Base-by-base conservation (phyloP, 768 basidiomycete genomes). In the Antrodiella citrinella region DNA sequence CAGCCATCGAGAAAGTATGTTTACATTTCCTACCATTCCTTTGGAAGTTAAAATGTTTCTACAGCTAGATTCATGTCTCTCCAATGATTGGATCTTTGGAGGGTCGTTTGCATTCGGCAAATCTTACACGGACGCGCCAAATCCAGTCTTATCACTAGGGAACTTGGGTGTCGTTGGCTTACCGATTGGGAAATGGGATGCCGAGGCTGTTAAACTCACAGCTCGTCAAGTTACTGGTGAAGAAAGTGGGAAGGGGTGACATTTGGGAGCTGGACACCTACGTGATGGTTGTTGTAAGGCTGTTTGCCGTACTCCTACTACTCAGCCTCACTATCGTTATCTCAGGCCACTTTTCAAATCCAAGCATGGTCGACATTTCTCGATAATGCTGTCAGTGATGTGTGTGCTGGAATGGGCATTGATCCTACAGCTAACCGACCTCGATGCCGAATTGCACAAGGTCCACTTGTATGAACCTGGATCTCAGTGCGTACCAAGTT, bases 401-500 rank as follows among this genome's bases (percentile, higher is more conserved):
- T 72, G 0, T 72, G 69, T 39, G 47, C 58, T 21, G 55, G 59
- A 1, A 57, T 78, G 1, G 74, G 74, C 0, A 71, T 74, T 11
- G 50, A 57, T 44, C 54, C 58, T 11, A 44, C 62, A 1, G 54
- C 57, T 0, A 55, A 59, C 19, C 48, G 57, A 2, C 70, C 73
- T 9, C 60, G 58, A 4, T 67, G 65, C 54, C n/a, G 71, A 76
- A 49, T 53, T 75, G 4, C 69, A 76, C 53, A 78, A 78, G 56
- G 65, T 78, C 1, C 60, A 77, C 3, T 55, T 78, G 13, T 76
- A 76, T 47, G 71, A 77, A 54, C 61, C 61, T 0, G 74, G 75
- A 22, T 76, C 75, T 4, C 73, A 75, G 76, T 79, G 48, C 54
- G 74, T 67, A 19, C 18, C 41, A 3, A 7, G 42, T 43, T 15